Evolutionary conservation across 345 rosid genomes (phyloP).

Genomic region (Corchorus capsularis): DNA sequence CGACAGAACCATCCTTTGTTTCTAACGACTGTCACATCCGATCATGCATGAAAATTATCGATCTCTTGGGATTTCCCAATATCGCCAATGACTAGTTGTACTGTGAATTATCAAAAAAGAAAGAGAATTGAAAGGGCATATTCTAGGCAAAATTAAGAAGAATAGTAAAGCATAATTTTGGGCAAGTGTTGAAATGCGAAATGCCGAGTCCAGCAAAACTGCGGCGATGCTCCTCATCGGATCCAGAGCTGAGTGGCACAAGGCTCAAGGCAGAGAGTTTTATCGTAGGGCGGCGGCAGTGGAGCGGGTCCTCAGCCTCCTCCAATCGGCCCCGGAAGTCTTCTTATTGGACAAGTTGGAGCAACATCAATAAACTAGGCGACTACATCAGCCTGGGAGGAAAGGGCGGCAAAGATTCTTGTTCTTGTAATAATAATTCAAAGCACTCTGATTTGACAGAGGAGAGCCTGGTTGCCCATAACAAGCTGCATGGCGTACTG

Average conservation of each 20-base stretch:
- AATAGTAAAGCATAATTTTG: neutral
- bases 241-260: conserved; percentile 9
- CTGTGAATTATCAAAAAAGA: too few species aligned
- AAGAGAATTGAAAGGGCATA: too few species aligned
- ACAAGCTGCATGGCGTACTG: conserved; percentile 30
- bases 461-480: conserved; percentile 48
- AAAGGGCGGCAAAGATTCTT: conserved; percentile 16
- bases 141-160: neutral
- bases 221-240: conserved; percentile 29
- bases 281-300: neutral
- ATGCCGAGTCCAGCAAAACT: conserved; percentile 34
- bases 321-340: conserved; percentile 19
- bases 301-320: conserved; percentile 25
- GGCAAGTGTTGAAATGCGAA: conserved; percentile 20
- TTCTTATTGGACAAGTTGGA: conserved; percentile 36
- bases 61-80: too few species aligned
- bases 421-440: neutral
- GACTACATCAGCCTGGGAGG: conserved; percentile 17
- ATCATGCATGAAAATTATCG: too few species aligned
- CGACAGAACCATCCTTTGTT: too few species aligned
- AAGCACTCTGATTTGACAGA: conserved; percentile 44
- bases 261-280: neutral
- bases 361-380: conserved; percentile 31
- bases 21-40: too few species aligned
- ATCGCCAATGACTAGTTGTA: too few species aligned